These are phyloP conservation scores for Dalbergia oliveri DNA, from an alignment of 306 rosid genomes.

Conservation along the genomic window DNA sequence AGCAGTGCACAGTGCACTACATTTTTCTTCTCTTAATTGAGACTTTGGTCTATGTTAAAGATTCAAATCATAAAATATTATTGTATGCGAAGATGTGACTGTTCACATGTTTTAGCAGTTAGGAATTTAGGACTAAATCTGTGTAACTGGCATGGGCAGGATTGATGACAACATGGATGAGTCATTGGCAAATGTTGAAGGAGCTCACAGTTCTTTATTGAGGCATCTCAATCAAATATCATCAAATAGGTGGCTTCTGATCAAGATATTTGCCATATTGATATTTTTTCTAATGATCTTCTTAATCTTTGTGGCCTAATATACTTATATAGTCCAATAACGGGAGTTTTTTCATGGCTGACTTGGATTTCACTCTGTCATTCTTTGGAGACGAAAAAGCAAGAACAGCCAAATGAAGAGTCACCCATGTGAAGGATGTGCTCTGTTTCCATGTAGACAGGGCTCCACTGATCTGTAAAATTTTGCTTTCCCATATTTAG, in stretches of 20 bases:
- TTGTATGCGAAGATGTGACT: conserved; percentile 4
- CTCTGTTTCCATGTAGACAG: conserved; percentile 38
- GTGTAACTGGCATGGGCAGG: conserved; percentile 59
- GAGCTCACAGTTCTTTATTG: conserved; percentile 86
- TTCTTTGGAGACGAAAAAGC: conserved; percentile 31
- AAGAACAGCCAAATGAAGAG: conserved; percentile 44
- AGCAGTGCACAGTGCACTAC: background rate
- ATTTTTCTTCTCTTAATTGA: conserved; percentile 17
- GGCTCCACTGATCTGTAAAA: conserved; percentile 40
- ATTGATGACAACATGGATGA: conserved; percentile 96
- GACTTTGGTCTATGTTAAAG: conserved; percentile 22
- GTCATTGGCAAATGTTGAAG: conserved; percentile 89
- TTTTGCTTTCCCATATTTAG: conserved; percentile 35
- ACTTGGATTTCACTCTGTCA: conserved; percentile 38
- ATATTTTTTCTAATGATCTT: conserved; percentile 77
- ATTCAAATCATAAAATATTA: conserved; percentile 5
- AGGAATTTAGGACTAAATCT: conserved; percentile 45
- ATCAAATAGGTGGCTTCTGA: conserved; percentile 89
- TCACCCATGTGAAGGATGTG: conserved; percentile 28
- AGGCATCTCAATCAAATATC: conserved; percentile 88
- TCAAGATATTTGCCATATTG: conserved; percentile 81
- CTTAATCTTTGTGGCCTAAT: conserved; percentile 84
- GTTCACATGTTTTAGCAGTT: conserved; percentile 39
- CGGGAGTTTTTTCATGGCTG: conserved; percentile 39
- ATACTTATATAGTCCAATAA: conserved; percentile 15